Evolutionary conservation across 352 stramenopile genomes (phyloP), one percentile per base, ranked within the genome.

Genomic region (Globisporangium alternatum): DNA sequence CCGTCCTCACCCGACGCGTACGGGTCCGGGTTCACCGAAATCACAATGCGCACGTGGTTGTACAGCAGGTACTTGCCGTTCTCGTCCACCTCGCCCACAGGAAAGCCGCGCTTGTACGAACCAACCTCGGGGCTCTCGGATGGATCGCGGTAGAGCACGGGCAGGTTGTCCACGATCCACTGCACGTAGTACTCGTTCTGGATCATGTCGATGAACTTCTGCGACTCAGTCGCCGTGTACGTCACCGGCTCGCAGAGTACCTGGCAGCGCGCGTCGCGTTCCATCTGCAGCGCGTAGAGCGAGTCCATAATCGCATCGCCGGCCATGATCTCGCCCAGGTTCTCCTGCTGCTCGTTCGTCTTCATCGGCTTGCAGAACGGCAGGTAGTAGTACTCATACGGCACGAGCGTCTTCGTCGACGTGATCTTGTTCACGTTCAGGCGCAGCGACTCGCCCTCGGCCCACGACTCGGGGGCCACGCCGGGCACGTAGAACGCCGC

Each of bases 371-470:
- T 81, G 78, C 91, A 99, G 69, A 88, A 98, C 59, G 96, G 97
- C 30, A 99, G 79, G 73, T 98, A 96, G 80, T 99, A 99, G 76
- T 99, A 99, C 76, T 99, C 96, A 76, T 98, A 99, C 49, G 97
- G 97, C 62, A 99, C 85, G 62, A 99, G 93, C 53, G 97, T 99
- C 75, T 99, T 98, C 48, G 93, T 97, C 41, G 90, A 98, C 64
- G 97, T 98, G 66, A 99, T 97, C 74, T 98, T 96, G 86, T 99
- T 99, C 17, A 99, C 97, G 68, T 98, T 98, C 49, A 98, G 90
- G 41, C 81, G 79, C 41, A 99, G 77, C 54, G 78, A 71, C 49
- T 98, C 90, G 57, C 86, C 81, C 3, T 88, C 84, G 9, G 78
- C 72, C 85, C 84, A 97, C 1, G 83, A 91, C 73, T 93, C 76